Base-by-base conservation (phyloP, 306 rosid genomes). In the Sechiopsis laciniata region DNA sequence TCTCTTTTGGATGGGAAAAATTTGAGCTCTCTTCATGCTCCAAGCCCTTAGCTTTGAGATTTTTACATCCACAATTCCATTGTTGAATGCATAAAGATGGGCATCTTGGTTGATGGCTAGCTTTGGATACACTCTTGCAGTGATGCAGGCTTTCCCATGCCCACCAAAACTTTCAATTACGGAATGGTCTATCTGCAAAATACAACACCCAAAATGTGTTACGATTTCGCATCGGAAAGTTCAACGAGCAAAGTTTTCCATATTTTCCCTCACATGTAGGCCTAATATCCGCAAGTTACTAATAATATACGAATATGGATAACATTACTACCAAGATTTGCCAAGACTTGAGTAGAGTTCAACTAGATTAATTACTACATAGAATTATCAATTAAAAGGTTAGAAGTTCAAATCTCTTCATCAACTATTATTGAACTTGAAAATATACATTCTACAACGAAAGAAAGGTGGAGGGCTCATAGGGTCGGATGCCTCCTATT, bases 141-240 rank as follows among this genome's bases (percentile, higher is more conserved):
- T 88, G 40, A 90, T 85, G 42, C 86, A 84, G 72, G 61, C 83
- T 76, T 77, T 86, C 22, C 95, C 96, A 71, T 76, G 84, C 0
- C 85, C 90, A 1, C 90, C 96, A 81, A 90, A 90, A 77, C 83
- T 88, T 84, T 90, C 96, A 7, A 88, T 50, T 55, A 90, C 78
- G 22, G 96, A 90, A 70, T 71, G 88, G 52, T 87, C 96, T 76
- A 90, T 87, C 96, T 90, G 90, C 81, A 84, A 37, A 56, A 65
- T 22, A 45, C 37, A 68, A 46, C 40, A 7, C 72, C 24, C 50
- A 4, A 29, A 4, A 7, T 32, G 37, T 1, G 6, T 60, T 26
- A 14, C 0, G 21, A 20, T 8, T 62, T 15, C 15, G 35, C 32
- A 61, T 61, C 46, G 10, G 5, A 61, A 14, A 61, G 45, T 26